Evolutionary conservation across 2,329 filamentous ascomycete species (phyloP), one percentile per base, ranked within the genome.

Genomic region (Epichloe elymi): DNA sequence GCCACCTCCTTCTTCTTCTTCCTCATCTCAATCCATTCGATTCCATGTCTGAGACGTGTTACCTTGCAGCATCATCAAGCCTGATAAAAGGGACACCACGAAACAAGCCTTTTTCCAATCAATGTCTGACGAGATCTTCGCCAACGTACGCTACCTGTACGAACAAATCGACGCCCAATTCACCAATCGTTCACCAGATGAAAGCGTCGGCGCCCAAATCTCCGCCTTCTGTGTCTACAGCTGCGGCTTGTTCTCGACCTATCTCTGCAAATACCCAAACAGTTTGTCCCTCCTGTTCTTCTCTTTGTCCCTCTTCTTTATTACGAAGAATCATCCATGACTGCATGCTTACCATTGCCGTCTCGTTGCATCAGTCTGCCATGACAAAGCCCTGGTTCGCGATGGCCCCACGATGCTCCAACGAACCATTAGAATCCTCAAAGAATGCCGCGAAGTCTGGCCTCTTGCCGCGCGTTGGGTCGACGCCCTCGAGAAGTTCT

Each of bases 181-280:
- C 53, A 68, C 69, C 14, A 66, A 69, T 4, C 67, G 71, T 5
- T 63, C 69, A 1, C 63, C 67, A 0, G 70, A 75, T 35, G 74
- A 75, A 54, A 72, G 71, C 37, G 68, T 75, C 15, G 75, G 75
- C 2, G 73, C 74, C 2, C 74, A 78, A 57, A 78, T 78, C 67
- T 69, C 74, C 15, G 72, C 73, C 1, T 78, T 78, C 55, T 75
- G 73, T 51, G 73, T 78, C 12, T 78, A 78, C 48, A 75, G 68
- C n/a, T 78, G 74, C 54, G 75, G 74, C 14, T 63, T 78, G 23
- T 69, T 78, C 50, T 70, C 74, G 6, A 70, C 70, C 3, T 78
- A 78, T 49, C 61, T 76, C 2, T 74, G 69, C 60, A 76, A 73
- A 58, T 76, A 76, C 51, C 73, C 74, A 7, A 63, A 67, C 19